Evolutionary conservation across 2,329 filamentous ascomycete genomes (phyloP), one percentile per base, ranked within the genome.

Genomic region (Verticillium albo-atrum): DNA sequence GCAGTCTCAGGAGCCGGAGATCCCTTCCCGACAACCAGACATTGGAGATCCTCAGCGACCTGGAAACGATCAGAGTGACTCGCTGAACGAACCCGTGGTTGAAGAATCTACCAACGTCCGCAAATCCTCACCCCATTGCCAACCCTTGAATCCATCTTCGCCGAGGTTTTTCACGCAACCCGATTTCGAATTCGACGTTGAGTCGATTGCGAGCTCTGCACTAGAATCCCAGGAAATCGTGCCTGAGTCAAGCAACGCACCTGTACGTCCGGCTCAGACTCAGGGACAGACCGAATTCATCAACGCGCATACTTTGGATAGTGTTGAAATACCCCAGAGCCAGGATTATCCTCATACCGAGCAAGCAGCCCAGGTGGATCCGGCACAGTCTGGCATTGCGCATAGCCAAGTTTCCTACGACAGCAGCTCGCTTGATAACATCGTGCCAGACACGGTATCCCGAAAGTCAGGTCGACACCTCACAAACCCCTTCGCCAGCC

Each of bases 21-120:
- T 71, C 10, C 68, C 69, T 37, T 72, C 70, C 6, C 70, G 63
- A 35, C 70, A 73, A 56, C 64, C 63, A 26, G 69, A 71, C 56
- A n/a, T 20, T 26, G 50, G 27, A 23, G 17, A 50, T 9, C 37
- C 25, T 20, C 26, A 10, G 14, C n/a, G 12, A 20, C 12, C 17
- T 26, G 26, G 15, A 26, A 9, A 55, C 50, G 53, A 50, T 5
- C 42, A 50, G 20, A 7, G 12, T 12, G 10, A 12, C 42, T 50
- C 42, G 12, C 42, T 50, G 25, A 27, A 53, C 51, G 26, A 53
- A 28, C 14, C 20, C 23, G 14, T 28, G 6, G 25, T 53, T 9
- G 27, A 15, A 53, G 14, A 28, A 26, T 53, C 51, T 25, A 20
- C 32, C 50, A 23, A 61, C 55, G 27, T 63, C 59, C 50, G 57